Evolutionary conservation across 805 yeast genomes (phyloP), one percentile per base, ranked within the genome.

Genomic region (Cyberlindnera mississippiensis): DNA sequence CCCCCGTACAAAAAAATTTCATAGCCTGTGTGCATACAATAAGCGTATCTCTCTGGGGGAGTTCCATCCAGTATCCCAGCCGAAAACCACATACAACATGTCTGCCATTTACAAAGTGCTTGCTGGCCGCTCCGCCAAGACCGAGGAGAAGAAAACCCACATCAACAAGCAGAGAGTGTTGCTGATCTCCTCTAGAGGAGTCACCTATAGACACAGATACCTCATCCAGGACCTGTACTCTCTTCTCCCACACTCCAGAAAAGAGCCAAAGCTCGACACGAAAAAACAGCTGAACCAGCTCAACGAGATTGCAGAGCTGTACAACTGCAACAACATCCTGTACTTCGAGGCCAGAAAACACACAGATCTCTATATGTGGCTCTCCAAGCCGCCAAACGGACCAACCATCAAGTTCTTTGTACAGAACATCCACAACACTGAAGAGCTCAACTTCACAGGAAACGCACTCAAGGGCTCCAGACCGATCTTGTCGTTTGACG

Each of bases 301-400:
- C 46, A 93, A 93, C 60, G 99, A 93, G 69, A 85, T 90, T 48
- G 98, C 98, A 3, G 99, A 93, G 60, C 72, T 93, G 50, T 89
- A 91, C 76, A 93, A 93, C 73, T 93, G 99, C 75, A 93, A 93
- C 68, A 93, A 93, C 62, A 78, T 93, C 52, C 71, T 89, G 62
- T 93, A 85, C 63, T 93, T 93, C 62, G 99, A 93, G 67, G 87
- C 96, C 41, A 82, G 98, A 69, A 93, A 93, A 66, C 97, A 91
- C 67, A 85, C 81, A 64, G 99, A 93, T 67, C 77, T 93, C 58
- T 93, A 93, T 64, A 65, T 93, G 64, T 93, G 97, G 96, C 64
- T 93, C 50, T 78, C 96, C 27, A 91, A 93, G 66, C 93, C 98
- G 22, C 99, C 99, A 33, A 91, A 93, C 62, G 99, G 99, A 1